These are phyloP conservation scores for Talaromyces sp. DNA, from an alignment of 2,329 filamentous ascomycete species.

Conservation along the genomic window DNA sequence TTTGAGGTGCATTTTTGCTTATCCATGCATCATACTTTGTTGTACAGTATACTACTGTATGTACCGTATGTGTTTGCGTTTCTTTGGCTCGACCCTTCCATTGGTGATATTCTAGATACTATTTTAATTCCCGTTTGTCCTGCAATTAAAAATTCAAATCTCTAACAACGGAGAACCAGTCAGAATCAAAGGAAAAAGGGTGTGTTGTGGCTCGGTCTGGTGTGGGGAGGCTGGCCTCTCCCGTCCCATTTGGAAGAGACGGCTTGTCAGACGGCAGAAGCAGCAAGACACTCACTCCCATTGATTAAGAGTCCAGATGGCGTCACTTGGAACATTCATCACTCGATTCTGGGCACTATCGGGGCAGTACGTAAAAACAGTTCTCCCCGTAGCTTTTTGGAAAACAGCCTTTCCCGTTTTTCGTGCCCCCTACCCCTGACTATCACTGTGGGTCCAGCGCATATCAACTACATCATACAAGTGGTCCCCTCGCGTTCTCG, in stretches of 20 bases:
- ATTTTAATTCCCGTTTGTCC: not conserved
- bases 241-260: not conserved
- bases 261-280: not conserved
- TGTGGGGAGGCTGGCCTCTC: not conserved
- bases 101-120: too few relatives aligned
- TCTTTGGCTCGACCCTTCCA: too few relatives aligned
- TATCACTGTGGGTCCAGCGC: slow-evolving; percentile 8
- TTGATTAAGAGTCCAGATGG: not conserved
- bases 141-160: not conserved
- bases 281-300: not conserved
- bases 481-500: slow-evolving; percentile 5
- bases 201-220: not conserved
- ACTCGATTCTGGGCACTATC: too few relatives aligned
- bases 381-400: not conserved
- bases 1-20: not conserved
- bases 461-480: slow-evolving; percentile 5
- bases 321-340: not conserved
- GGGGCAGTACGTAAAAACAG: too few relatives aligned
- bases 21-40: not conserved
- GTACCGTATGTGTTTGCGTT: not conserved
- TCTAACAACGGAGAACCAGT: not conserved
- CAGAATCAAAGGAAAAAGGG: not conserved
- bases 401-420: not conserved
- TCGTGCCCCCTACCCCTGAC: slow-evolving; percentile 1
- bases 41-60: not conserved